Conservation (phyloP, 129 eudicot genomes). For the Helichrysum umbraculigerum region DNA sequence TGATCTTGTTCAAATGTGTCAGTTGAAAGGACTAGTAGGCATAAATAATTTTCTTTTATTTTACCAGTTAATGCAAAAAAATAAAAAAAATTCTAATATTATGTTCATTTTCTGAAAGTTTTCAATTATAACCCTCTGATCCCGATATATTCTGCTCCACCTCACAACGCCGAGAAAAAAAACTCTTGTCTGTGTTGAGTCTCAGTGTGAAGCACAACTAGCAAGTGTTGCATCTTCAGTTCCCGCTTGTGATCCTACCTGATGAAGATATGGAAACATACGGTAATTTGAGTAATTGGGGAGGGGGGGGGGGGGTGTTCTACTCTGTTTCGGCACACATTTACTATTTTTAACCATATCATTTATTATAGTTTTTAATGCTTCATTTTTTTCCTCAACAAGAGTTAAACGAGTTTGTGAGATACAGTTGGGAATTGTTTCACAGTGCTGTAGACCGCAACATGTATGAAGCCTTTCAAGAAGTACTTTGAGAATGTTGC, state of each 20-base stretch:
- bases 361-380: no score
- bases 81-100: neutral
- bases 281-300: neutral
- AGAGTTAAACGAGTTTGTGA: neutral
- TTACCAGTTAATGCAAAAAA: neutral
- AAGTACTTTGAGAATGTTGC: neutral
- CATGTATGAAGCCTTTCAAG: neutral
- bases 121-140: neutral
- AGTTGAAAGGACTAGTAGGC: neutral
- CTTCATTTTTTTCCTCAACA: neutral
- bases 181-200: neutral
- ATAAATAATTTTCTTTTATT: neutral
- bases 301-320: neutral
- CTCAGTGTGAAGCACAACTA: neutral
- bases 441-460: neutral
- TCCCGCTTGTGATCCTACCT: neutral
- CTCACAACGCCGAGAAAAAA: neutral
- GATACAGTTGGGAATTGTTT: neutral
- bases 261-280: neutral
- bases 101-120: neutral
- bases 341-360: no score
- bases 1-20: neutral
- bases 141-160: neutral
- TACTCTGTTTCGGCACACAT: neutral
- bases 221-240: neutral